Base-by-base conservation (phyloP, 1,284 basidiomycete genomes). In the Puccinia polysora region DNA sequence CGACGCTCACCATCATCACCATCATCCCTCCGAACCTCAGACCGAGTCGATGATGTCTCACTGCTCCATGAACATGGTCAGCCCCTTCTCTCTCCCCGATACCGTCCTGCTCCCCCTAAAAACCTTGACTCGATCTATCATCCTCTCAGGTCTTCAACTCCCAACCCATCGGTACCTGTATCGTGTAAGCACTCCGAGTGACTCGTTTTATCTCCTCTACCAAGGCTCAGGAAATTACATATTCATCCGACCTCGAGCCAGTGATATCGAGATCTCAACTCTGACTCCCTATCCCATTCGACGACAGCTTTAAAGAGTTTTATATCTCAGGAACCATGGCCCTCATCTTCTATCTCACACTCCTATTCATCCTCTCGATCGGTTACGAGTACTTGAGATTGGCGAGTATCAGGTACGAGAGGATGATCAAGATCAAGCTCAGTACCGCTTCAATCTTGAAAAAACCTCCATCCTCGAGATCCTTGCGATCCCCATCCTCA, bases 31-130 rank as follows among this genome's bases (percentile, higher is more conserved):
- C 56, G 56, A 58, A 40, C 2, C 56, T 58, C 30, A 58, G n/a
- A 25, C 23, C 20, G n/a, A n/a, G n/a, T n/a, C n/a, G n/a, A n/a
- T n/a, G n/a, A 68, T 68, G 53, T 40, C 20, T 14, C 50, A 56
- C 38, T 70, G 67, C 32, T 60, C 55, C 15, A 70, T 70, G 67
- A 70, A 70, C 20, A 70, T 70, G 67, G 67, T 70, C 18, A 15
- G 45, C 8, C 8, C 30, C 28, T 38, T 10, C 32, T 38, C 12
- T 8, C 20, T 45, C 32, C 12, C 25, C 8, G 2, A 45, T 40
- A 20, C 5, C 40, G n/a, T 15, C 12, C 14, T 53, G 1, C n/a
- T 4, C 12, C n/a, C 36, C 4, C 18, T 25, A 34, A 8, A 28
- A 4, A 1, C 5, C 3, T 18, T 47, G 23, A 25, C 30, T 43